phyloP scores from a whole-genome alignment of 1,284 basidiomycete species.

The Dichomitus squalens region DNA sequence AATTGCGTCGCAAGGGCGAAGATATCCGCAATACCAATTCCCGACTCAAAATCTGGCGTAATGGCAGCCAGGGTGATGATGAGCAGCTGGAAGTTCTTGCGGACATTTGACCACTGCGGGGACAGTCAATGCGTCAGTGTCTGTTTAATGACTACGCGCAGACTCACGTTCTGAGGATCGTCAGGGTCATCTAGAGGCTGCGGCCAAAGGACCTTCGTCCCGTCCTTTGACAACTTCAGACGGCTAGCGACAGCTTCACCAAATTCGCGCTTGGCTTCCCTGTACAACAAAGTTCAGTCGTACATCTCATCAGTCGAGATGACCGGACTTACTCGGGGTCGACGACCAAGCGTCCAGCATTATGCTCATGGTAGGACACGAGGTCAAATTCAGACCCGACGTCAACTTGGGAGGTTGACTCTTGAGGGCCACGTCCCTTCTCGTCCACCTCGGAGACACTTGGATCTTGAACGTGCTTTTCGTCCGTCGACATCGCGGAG shows the following conservation, averaged over 20 bases:
- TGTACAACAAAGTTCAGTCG: slow-evolving; percentile 30
- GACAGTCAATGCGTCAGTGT: background rate
- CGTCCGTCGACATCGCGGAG: slow-evolving; percentile 12
- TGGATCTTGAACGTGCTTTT: slow-evolving; percentile 8
- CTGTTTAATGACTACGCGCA: background rate
- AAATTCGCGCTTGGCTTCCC: slow-evolving; percentile 55
- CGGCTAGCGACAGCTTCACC: slow-evolving; percentile 49
- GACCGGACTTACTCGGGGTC: slow-evolving; percentile 52
- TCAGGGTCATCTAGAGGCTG: slow-evolving; percentile 65
- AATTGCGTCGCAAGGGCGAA: slow-evolving; percentile 62
- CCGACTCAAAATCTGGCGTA: slow-evolving; percentile 71
- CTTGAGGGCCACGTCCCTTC: slow-evolving; percentile 8
- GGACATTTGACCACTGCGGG: slow-evolving; percentile 44
- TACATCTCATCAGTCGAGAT: too few relatives aligned
- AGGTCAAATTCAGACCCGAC: slow-evolving; percentile 40
- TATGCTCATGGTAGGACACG: slow-evolving; percentile 52
- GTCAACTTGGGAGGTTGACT: slow-evolving; percentile 8
- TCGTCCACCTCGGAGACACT: slow-evolving; percentile 17
- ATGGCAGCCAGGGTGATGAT: slow-evolving; percentile 68
- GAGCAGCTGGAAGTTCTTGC: slow-evolving; percentile 57
- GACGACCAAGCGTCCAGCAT: slow-evolving; percentile 61
- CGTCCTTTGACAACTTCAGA: slow-evolving; percentile 50
- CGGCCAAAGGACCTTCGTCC: slow-evolving; percentile 58
- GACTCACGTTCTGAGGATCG: slow-evolving; percentile 67
- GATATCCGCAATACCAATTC: slow-evolving; percentile 62